These are phyloP conservation scores for Blastobotrys attinorum DNA, from an alignment of 805 yeast genomes.

Conservation along the genomic window DNA sequence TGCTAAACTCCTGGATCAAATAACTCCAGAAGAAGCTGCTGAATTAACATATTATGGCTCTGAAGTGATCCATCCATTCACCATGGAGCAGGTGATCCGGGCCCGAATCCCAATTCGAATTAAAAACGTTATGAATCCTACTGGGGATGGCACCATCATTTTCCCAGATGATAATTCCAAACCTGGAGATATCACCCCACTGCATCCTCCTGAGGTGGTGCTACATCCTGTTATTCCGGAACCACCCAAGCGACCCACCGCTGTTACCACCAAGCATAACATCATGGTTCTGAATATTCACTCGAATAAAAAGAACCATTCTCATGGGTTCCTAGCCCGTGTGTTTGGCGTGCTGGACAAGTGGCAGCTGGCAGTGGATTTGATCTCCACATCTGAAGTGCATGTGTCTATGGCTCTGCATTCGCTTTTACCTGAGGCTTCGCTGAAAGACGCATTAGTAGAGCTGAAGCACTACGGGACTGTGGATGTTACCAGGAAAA, in stretches of 20 bases:
- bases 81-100: slow-evolving; percentile 97
- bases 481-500: slow-evolving; percentile 78
- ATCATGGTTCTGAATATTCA: slow-evolving; percentile 90
- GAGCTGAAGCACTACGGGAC: slow-evolving; percentile 77
- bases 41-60: slow-evolving; percentile 96
- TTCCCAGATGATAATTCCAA: slow-evolving; percentile 85
- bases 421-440: slow-evolving; percentile 51
- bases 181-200: slow-evolving; percentile 85
- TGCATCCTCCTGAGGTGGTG: slow-evolving; percentile 73
- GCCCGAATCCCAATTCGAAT: slow-evolving; percentile 96
- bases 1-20: slow-evolving; percentile 76
- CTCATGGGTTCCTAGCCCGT: slow-evolving; percentile 91
- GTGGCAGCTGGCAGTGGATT: slow-evolving; percentile 81
- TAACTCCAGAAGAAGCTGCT: slow-evolving; percentile 98
- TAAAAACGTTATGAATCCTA: slow-evolving; percentile 90
- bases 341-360: slow-evolving; percentile 82
- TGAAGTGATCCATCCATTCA: slow-evolving; percentile 95
- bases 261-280: slow-evolving; percentile 90
- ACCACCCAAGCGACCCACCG: slow-evolving; percentile 58
- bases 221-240: slow-evolving; percentile 28
- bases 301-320: slow-evolving; percentile 83
- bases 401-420: slow-evolving; percentile 98
- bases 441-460: slow-evolving; percentile 62
- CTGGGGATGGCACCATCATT: slow-evolving; percentile 87
- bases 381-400: slow-evolving; percentile 94